These are phyloP conservation scores for Ganoderma meredithae DNA, from an alignment of 1,284 basidiomycete genomes.

Conservation along the genomic window DNA sequence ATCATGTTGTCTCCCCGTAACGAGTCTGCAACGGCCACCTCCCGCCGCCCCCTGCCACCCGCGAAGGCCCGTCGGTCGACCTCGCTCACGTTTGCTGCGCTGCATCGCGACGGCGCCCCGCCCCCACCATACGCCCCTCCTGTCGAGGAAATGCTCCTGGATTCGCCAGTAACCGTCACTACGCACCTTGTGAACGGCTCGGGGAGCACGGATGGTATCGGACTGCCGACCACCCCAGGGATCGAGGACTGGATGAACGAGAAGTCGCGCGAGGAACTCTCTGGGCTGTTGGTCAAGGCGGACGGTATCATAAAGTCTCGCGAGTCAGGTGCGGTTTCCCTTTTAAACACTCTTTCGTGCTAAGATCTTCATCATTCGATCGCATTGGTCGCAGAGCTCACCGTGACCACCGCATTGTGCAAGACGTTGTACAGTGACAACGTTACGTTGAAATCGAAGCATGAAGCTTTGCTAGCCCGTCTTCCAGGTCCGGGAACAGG, in stretches of 20 bases:
- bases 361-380: background rate
- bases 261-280: conserved; percentile 75
- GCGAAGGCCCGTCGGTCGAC: conserved; percentile 59
- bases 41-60: conserved; percentile 63
- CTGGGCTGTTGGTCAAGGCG: conserved; percentile 69
- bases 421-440: conserved; percentile 77
- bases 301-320: conserved; percentile 78
- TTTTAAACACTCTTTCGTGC: background rate
- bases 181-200: conserved; percentile 34
- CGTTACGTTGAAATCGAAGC: conserved; percentile 69
- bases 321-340: conserved; percentile 66
- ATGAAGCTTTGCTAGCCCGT: conserved; percentile 69
- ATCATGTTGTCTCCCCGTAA: conserved; percentile 56
- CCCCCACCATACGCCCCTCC: conserved; percentile 61
- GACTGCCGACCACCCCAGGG: conserved; percentile 30
- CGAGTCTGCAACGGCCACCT: conserved; percentile 43
- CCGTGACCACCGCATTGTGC: conserved; percentile 69
- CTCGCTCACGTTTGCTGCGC: conserved; percentile 43
- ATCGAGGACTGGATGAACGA: conserved; percentile 61
- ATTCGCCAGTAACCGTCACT: conserved; percentile 48
- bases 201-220: conserved; percentile 27
- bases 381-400: conserved; percentile 61
- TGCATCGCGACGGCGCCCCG: conserved; percentile 45
- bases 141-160: conserved; percentile 44
- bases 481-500: conserved; percentile 51